Evolutionary conservation across 768 basidiomycete species (phyloP), one percentile per base, ranked within the genome.

Genomic region (Ephemerocybe angulata): DNA sequence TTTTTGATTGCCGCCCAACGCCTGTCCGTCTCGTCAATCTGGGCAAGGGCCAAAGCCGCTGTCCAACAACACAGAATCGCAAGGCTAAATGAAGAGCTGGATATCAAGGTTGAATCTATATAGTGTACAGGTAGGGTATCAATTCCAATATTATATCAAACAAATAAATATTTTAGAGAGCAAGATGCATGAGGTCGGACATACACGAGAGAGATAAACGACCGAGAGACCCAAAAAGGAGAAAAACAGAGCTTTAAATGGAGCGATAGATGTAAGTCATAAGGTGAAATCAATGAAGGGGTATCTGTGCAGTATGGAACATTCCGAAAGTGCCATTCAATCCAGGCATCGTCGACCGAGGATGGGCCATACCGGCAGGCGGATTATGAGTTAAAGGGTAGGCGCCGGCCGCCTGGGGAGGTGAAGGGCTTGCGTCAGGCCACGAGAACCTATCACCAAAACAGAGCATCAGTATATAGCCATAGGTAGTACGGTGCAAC

Each of bases 381-480:
- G n/a, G 22, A 35, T 11, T 37, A n/a, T n/a, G n/a, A n/a, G 21
- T 35, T 22, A 28, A 13, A n/a, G 17, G 4, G 25, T 15, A 24
- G 19, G 19, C n/a, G 10, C 24, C n/a, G 24, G 50, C 13, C 3
- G 19, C 13, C 17, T 2, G 21, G 41, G 66, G 64, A 31, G 71
- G 72, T 12, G 71, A 72, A 8, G 70, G 70, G 17, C 71, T 70
- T 13, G 60, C 64, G 55, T 73, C 72, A 11, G 72, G 70, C 73
- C 72, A 75, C 4, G 67, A 69, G 55, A 72, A 70, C 35, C 73
- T 72, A 53, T 37, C 25, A 43, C 33, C 19, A 52, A 47, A 24
- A 43, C 21, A 54, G 50, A 35, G 54, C 33, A 49, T 49, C 29
- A 17, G 15, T 44, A 42, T 52, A 25, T 21, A 42, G 55, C 41